Evolutionary conservation across 495 filamentous ascomycete species (phyloP).

Genomic region (Aspergillus homomorphus): DNA sequence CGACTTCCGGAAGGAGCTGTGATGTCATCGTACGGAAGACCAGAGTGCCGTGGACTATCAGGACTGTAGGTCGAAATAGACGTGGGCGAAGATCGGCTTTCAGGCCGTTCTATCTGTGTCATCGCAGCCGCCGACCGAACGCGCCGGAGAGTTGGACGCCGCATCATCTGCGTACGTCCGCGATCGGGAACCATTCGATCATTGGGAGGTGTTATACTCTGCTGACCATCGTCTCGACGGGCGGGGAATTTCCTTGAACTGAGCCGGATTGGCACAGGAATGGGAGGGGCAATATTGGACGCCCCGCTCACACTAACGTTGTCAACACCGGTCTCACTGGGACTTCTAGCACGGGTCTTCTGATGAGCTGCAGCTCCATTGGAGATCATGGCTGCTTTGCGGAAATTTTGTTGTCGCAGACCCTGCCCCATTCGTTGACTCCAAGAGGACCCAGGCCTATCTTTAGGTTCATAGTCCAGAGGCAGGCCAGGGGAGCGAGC

Average conservation of each 20-base stretch:
- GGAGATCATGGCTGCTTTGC: conserved; percentile 68
- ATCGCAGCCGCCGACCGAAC: conserved; percentile 76
- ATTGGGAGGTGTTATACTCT: conserved; percentile 68
- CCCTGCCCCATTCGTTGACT: conserved; percentile 21
- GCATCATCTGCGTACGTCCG: conserved; percentile 28
- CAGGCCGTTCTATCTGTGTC: conserved; percentile 47
- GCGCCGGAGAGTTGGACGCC: conserved; percentile 63
- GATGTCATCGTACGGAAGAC: conserved; percentile 70
- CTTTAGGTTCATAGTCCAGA: conserved; percentile 3
- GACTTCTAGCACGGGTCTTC: conserved; percentile 62
- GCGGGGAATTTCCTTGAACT: conserved; percentile 77
- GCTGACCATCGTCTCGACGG: conserved; percentile 71
- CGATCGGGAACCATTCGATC: conserved; percentile 44
- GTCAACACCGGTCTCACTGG: conserved; percentile 64
- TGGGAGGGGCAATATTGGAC: conserved; percentile 60
- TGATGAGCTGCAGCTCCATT: conserved; percentile 72
- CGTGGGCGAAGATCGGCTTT: conserved; percentile 63
- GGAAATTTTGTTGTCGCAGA: conserved; percentile 53
- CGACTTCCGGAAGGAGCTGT: conserved; percentile 48
- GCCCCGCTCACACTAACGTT: conserved; percentile 42
- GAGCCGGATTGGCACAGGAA: conserved; percentile 84
- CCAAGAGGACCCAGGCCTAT: conserved; percentile 17
- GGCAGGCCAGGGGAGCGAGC: conserved; percentile 23
- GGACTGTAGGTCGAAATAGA: conserved; percentile 61
- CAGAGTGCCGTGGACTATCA: conserved; percentile 70